These are phyloP conservation scores for Bothriochloa decipiens DNA, from an alignment of 176 grass and related monocot species.

Conservation along the genomic window DNA sequence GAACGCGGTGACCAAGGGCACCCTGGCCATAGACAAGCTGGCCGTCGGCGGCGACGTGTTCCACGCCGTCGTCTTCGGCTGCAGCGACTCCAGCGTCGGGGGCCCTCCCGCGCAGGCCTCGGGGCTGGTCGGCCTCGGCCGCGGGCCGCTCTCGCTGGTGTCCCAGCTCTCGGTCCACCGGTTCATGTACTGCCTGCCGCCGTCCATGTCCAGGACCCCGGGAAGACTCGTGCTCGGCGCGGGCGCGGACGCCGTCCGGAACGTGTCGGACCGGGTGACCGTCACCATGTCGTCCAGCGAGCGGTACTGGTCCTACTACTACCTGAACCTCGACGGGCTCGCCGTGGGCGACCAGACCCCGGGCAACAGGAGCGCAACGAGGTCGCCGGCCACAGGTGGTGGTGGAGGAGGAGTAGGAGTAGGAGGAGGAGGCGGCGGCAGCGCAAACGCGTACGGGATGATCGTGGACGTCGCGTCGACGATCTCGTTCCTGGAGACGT, in stretches of 20 bases:
- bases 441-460: constrained; percentile 43
- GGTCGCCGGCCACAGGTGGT: neutral
- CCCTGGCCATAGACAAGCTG: constrained; percentile 57
- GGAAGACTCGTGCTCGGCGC: constrained; percentile 53
- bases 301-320: constrained; percentile 53
- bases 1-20: constrained; percentile 45
- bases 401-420: too few species aligned
- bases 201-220: constrained; percentile 12
- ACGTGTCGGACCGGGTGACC: constrained; percentile 36
- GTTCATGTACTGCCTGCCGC: constrained; percentile 71
- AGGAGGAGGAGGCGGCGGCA: neutral
- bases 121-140: constrained; percentile 55
- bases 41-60: constrained; percentile 43
- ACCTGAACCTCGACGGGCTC: constrained; percentile 57
- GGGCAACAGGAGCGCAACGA: neutral
- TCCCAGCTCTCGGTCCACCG: constrained; percentile 50
- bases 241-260: constrained; percentile 15
- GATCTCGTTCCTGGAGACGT: constrained; percentile 54
- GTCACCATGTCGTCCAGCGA: constrained; percentile 32
- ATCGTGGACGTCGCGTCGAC: constrained; percentile 68
- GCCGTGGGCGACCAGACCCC: constrained; percentile 45
- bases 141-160: constrained; percentile 50
- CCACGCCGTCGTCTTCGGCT: constrained; percentile 51
- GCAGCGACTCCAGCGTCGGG: constrained; percentile 48
- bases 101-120: constrained; percentile 40